Base-by-base conservation (phyloP, 106 monocot species). In the Phalaenopsis equestris region DNA sequence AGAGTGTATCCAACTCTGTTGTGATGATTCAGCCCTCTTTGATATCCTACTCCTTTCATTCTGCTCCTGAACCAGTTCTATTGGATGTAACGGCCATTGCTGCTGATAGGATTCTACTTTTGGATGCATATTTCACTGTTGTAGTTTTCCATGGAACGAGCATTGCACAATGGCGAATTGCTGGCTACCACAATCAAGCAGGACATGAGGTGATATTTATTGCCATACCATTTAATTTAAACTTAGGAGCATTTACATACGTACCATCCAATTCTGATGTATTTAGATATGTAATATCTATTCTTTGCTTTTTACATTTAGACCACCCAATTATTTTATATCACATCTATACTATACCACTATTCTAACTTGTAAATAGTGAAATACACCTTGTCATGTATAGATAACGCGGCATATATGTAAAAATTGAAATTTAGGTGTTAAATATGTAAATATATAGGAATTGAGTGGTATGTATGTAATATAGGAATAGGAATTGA, bases 11-110 rank as follows among this genome's bases (percentile, higher is more conserved):
- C 36, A 94, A 93, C 84, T 87, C 98, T 64, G 89, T 98, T 82
- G 94, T 94, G 52, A 98, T 98, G 98, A 93, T 98, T 81, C 98
- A 98, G 55, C 98, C 98, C 41, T 92, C 90, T 36, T 83, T 98
- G 73, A 88, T 98, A 75, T 90, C 98, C 2, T 98, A 94, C 79
- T 90, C 94, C 37, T 94, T 98, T 58, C 85, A 93, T 49, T 92
- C 92, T n/a, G 84, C 43, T 16, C 92, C 92, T 11, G 91, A 92
- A 79, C 98, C 94, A 49, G 94, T 61, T 61, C 86, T 98, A 10
- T 82, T 98, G 41, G 98, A 98, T 88, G 94, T 91, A 39, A 74
- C 98, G 67, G 92, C 98, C 77, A 94, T 98, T 83, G 87, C 94
- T 45, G 80, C 88, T 79, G 98, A 94, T 49, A 89, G 88, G 80